These are phyloP conservation scores for Annona squamosa DNA, from an alignment of 164 flowering plant genomes.

Conservation along the genomic window DNA sequence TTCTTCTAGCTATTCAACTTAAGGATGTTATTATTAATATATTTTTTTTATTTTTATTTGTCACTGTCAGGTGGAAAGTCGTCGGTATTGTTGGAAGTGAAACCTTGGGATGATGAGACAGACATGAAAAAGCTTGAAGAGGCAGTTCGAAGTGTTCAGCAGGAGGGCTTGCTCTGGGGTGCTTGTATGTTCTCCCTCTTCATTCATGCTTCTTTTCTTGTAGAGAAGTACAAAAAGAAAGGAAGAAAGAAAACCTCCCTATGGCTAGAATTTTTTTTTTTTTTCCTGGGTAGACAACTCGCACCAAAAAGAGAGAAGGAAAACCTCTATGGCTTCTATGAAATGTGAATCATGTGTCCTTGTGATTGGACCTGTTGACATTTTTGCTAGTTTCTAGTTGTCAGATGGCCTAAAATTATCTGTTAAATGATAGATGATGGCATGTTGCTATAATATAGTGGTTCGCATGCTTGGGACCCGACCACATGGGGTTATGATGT, in stretches of 20 bases:
- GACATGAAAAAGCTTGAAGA: conserved; percentile 22
- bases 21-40: not conserved
- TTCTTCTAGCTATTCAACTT: not conserved
- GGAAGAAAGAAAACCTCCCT: too few species aligned
- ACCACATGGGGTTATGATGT: not conserved
- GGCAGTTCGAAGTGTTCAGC: conserved; percentile 12
- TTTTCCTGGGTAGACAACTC: not conserved
- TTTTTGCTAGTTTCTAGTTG: not conserved
- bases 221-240: not conserved
- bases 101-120: conserved; percentile 23
- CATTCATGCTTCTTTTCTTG: not conserved
- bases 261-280: not conserved
- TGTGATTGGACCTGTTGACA: not conserved
- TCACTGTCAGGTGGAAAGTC: not conserved
- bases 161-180: conserved; percentile 44
- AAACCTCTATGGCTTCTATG: not conserved
- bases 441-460: not conserved
- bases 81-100: conserved; percentile 17
- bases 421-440: not conserved
- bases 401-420: not conserved
- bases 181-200: conserved; percentile 42
- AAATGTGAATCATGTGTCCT: not conserved
- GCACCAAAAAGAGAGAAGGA: not conserved
- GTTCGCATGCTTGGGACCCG: not conserved
- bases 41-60: not conserved